Evolutionary conservation across 345 rosid species (phyloP).

Genomic region (Passiflora organensis): DNA sequence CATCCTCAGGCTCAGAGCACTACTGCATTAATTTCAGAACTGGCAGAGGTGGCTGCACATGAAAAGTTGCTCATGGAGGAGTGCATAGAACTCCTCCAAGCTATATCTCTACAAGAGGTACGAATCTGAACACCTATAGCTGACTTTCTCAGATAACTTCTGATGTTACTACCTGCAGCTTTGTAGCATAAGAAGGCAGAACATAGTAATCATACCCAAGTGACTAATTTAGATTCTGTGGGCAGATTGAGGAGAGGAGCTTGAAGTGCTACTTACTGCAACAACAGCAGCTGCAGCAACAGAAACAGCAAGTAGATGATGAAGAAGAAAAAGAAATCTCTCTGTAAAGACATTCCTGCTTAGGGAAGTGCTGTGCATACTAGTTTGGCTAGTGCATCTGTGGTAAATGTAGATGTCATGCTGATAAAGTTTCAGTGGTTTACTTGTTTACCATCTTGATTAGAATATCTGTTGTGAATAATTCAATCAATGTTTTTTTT

Average conservation of each 20-base stretch:
- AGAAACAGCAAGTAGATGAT: not conserved
- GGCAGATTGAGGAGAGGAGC: constrained; percentile 62
- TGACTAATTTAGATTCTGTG: constrained; percentile 2
- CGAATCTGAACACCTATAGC: not conserved
- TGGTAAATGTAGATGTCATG: no score
- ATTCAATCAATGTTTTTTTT: no score
- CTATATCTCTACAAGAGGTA: constrained; percentile 54
- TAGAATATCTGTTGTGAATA: no score
- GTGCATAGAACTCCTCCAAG: constrained; percentile 48
- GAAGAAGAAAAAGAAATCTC: not conserved
- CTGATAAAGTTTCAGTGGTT: no score
- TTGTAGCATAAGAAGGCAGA: no score
- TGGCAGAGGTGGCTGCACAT: constrained; percentile 51
- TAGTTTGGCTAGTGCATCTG: not conserved
- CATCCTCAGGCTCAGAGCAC: constrained; percentile 39
- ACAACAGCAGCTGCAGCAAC: constrained; percentile 12
- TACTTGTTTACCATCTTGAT: no score
- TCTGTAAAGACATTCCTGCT: not conserved
- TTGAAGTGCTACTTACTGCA: constrained; percentile 43
- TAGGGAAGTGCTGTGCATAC: no score
- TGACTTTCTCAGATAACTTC: no score
- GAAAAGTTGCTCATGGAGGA: constrained; percentile 63
- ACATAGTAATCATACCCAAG: no score
- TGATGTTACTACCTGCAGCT: no score
- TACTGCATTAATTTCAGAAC: constrained; percentile 38